Conservation (phyloP, 345 rosid species). For the Carallia pectinifolia region DNA sequence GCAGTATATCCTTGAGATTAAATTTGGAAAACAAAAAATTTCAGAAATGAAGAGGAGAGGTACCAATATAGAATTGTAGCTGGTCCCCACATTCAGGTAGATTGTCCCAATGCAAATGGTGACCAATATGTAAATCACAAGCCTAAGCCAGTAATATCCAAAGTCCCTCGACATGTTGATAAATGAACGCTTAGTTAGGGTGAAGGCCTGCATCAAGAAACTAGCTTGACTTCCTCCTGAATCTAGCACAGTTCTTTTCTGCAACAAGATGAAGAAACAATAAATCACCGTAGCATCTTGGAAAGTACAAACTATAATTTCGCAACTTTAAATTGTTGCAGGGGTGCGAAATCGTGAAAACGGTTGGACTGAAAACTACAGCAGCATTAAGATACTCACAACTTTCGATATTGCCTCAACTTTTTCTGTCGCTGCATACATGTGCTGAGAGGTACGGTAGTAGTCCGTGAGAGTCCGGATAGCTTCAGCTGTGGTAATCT, state of each 20-base stretch:
- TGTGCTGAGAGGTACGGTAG: slow-evolving; percentile 68
- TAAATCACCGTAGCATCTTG: too few relatives aligned
- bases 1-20: too few relatives aligned
- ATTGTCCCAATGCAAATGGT: slow-evolving; percentile 92
- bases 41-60: background rate
- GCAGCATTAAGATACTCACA: slow-evolving; percentile 44
- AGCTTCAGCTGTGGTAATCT: slow-evolving; percentile 82
- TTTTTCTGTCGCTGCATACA: slow-evolving; percentile 56
- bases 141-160: slow-evolving; percentile 97
- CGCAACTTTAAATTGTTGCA: too few relatives aligned
- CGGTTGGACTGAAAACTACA: background rate
- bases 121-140: slow-evolving; percentile 69
- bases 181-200: slow-evolving; percentile 83
- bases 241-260: slow-evolving; percentile 91
- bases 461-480: slow-evolving; percentile 55
- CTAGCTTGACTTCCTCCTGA: slow-evolving; percentile 96
- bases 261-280: slow-evolving; percentile 18
- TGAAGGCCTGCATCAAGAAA: slow-evolving; percentile 75
- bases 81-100: slow-evolving; percentile 77
- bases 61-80: slow-evolving; percentile 87
- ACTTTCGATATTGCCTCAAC: slow-evolving; percentile 83
- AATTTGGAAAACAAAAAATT: background rate
- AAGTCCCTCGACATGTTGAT: slow-evolving; percentile 96
- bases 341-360: background rate
- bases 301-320: too few relatives aligned